phyloP scores from a whole-genome alignment of 78 protist species.

The Dictyostelium purpureum region DNA sequence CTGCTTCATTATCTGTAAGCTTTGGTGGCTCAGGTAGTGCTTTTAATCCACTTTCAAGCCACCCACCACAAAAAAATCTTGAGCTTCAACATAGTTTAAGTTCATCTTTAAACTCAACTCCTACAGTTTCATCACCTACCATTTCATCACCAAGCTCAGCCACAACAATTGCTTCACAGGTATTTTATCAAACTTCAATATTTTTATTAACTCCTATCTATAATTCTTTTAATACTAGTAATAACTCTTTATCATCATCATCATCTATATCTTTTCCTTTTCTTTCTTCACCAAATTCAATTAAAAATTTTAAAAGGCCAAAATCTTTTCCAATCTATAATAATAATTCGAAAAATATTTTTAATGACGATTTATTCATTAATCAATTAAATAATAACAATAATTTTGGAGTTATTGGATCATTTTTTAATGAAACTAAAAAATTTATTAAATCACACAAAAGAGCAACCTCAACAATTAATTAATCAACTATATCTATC shows the following conservation, averaged over 20 bases:
- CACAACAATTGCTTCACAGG: background rate
- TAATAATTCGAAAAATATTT: background rate
- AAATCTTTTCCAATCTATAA: background rate
- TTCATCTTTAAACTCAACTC: background rate
- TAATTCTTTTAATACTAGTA: background rate
- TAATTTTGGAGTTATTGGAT: background rate
- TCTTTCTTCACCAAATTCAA: background rate
- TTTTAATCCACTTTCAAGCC: background rate
- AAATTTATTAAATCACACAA: conserved; percentile 2
- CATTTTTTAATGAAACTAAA: background rate
- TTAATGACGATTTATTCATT: background rate
- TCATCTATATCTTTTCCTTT: background rate
- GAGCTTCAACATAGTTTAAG: too few species aligned
- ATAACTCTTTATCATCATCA: background rate
- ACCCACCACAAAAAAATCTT: too few species aligned
- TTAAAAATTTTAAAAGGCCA: background rate
- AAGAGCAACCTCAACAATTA: conserved; percentile 21
- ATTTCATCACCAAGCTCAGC: background rate
- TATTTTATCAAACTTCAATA: background rate
- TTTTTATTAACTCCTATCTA: background rate
- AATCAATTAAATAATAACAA: background rate
- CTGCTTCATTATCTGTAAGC: background rate
- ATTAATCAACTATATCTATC: background rate
- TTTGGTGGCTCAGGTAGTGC: background rate
- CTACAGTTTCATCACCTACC: background rate